These are phyloP conservation scores for Chlorella sp. DNA, from an alignment of 139 green algal species.

Conservation along the genomic window DNA sequence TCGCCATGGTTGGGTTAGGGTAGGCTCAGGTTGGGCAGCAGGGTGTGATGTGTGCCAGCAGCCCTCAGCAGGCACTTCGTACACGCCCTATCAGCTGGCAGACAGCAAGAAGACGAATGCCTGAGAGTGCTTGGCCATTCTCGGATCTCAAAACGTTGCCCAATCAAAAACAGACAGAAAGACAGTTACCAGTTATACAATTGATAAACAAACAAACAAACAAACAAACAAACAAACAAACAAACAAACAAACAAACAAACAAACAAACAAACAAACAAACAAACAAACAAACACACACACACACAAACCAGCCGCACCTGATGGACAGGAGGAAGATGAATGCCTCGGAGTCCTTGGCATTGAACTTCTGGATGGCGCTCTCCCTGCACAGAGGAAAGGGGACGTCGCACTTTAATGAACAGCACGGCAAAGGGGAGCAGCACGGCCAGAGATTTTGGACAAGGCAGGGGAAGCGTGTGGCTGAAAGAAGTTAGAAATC, in stretches of 20 bases:
- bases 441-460: background rate
- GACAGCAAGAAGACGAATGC: slow-evolving; percentile 96
- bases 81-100: slow-evolving; percentile 79
- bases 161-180: too few species aligned
- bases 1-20: too few species aligned
- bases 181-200: too few species aligned
- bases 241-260: too few species aligned
- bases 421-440: background rate
- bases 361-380: slow-evolving; percentile 95
- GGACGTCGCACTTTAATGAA: background rate
- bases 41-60: too few species aligned
- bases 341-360: slow-evolving; percentile 72
- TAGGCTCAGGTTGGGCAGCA: too few species aligned
- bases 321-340: slow-evolving; percentile 98
- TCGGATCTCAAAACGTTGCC: too few species aligned
- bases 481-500: background rate
- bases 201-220: too few species aligned
- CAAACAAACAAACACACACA: background rate
- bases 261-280: too few species aligned
- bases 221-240: too few species aligned
- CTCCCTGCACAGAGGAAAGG: slow-evolving; percentile 73
- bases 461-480: background rate
- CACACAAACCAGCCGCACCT: slow-evolving; percentile 23
- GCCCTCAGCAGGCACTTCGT: too few species aligned
- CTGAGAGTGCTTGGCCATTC: slow-evolving; percentile 51